Percentiles rank a stretch among this genome's conserved stretches.
Evolutionary conservation across 2,329 filamentous ascomycete species (phyloP).

Genomic region (Trichophyton equinum): DNA sequence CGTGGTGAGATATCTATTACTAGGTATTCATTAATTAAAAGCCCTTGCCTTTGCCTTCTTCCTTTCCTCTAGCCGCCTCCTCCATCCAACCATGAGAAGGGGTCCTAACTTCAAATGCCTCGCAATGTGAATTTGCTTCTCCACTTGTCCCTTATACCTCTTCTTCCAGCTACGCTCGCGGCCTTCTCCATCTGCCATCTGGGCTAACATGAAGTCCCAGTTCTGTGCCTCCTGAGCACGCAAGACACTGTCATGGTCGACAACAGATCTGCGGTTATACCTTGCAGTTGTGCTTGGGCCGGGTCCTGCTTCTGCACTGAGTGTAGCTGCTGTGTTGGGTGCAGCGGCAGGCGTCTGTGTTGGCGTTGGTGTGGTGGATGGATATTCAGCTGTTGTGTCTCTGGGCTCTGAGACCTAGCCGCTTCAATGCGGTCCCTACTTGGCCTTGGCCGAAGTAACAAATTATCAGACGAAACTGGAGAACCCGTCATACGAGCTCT

Average conservation of each 20-base stretch:
- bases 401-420: neutral
- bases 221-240: slow-evolving; percentile 22
- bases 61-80: neutral
- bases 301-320: neutral
- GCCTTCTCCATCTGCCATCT: slow-evolving; percentile 35
- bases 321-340: neutral
- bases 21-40: neutral
- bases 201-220: slow-evolving; percentile 32
- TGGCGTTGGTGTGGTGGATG: neutral
- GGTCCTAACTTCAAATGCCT: neutral
- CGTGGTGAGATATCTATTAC: no score
- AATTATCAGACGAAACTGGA: neutral
- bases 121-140: slow-evolving; percentile 11
- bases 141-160: slow-evolving; percentile 22
- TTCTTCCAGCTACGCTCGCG: slow-evolving; percentile 25
- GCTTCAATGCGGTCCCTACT: neutral
- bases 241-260: slow-evolving; percentile 18
- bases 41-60: slow-evolving; percentile 1
- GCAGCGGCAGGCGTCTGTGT: neutral
- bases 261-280: slow-evolving; percentile 1
- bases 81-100: neutral
- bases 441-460: neutral
- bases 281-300: neutral
- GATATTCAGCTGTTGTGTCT: neutral
- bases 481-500: neutral